phyloP scores from a whole-genome alignment of 75 land plant genomes.

The Pinus taeda region DNA sequence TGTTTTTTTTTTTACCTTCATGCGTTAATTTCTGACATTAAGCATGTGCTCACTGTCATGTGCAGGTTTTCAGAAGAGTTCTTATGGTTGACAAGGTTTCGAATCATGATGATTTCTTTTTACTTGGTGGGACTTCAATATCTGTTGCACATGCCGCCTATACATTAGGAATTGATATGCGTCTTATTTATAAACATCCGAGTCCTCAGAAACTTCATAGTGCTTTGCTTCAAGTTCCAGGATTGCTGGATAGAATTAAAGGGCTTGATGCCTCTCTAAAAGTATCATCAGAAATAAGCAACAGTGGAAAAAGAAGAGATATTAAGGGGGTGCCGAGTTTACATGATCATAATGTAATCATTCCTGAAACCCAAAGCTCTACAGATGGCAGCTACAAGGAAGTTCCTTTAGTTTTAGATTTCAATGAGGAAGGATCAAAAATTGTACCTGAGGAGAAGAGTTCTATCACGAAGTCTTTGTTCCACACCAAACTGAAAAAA shows the following conservation, averaged over 20 bases:
- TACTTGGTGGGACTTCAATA: slow-evolving; percentile 75
- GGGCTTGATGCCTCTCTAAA: background rate
- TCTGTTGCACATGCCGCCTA: slow-evolving; percentile 70
- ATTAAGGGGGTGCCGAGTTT: background rate
- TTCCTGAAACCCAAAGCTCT: background rate
- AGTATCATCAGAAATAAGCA: background rate
- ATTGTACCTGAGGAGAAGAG: no score
- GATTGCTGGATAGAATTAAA: slow-evolving; percentile 4
- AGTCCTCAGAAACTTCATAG: slow-evolving; percentile 33
- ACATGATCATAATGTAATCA: background rate
- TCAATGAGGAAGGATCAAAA: background rate
- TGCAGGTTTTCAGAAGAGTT: no score
- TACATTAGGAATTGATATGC: slow-evolving; percentile 68
- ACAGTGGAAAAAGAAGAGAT: background rate
- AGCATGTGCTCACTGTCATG: no score
- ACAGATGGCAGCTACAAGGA: background rate
- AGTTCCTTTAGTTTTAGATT: background rate
- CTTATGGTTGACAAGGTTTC: no score
- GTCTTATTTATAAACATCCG: slow-evolving; percentile 45
- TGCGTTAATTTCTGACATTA: no score
- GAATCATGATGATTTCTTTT: no score
- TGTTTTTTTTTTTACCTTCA: no score
- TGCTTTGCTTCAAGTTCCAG: slow-evolving; percentile 18
- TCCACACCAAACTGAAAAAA: background rate
- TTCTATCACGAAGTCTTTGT: no score